Evolutionary conservation across 257 asterid genomes (phyloP).

Genomic region (Mentha longifolia): DNA sequence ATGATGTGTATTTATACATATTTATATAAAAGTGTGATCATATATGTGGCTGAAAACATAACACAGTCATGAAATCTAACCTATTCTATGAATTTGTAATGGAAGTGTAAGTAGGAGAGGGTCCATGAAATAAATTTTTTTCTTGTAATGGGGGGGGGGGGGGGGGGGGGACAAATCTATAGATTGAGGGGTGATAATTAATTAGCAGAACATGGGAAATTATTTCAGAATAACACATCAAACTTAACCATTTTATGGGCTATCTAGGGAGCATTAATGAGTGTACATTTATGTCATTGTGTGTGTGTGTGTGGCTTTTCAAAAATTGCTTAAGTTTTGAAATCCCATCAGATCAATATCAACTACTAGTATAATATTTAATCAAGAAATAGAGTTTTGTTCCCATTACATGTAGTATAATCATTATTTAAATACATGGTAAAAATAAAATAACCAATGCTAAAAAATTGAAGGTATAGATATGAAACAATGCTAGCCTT

Average conservation of each 20-base stretch:
- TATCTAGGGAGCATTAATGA: slow-evolving; percentile 27
- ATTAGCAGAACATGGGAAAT: slow-evolving; percentile 30
- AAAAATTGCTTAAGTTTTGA: neutral
- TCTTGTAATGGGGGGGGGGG: no score
- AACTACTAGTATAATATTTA: neutral
- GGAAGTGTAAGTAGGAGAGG: slow-evolving; percentile 21
- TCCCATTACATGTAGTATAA: neutral
- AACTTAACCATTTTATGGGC: slow-evolving; percentile 21
- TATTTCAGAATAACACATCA: slow-evolving; percentile 12
- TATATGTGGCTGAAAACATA: slow-evolving; percentile 10
- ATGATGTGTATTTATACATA: neutral
- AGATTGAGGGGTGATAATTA: slow-evolving; percentile 28
- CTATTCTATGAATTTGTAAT: slow-evolving; percentile 24
- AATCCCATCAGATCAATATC: neutral
- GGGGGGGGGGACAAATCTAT: slow-evolving; percentile 27
- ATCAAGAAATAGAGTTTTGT: neutral
- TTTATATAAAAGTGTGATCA: neutral
- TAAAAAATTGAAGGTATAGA: no score
- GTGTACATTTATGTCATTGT: no score
- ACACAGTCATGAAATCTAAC: slow-evolving; percentile 21
- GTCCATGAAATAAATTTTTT: slow-evolving; percentile 31
- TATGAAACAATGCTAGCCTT: no score
- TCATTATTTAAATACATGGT: no score
- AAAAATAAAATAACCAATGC: no score
- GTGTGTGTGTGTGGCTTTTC: neutral